A percentile compares a stretch with the other conserved stretches of the same genome.
Conservation (phyloP, 2,329 filamentous ascomycete genomes). For the Colletotrichum costaricense region DNA sequence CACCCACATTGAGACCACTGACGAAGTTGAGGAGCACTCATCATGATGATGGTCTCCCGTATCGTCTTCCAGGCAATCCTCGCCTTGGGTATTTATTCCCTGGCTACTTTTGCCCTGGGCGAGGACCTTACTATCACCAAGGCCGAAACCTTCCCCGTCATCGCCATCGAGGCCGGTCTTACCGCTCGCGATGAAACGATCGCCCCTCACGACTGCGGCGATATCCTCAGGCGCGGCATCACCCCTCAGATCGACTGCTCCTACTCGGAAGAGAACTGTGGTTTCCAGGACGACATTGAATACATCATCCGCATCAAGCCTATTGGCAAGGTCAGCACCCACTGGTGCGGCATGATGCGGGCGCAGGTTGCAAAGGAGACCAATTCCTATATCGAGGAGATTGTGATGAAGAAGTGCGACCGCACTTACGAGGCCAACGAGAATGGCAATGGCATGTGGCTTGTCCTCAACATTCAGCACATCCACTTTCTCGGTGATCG, state of each 20-base stretch:
- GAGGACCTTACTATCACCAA: not conserved
- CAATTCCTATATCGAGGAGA: not conserved
- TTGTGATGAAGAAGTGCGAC: slow-evolving; percentile 1
- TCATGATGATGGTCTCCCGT: not conserved
- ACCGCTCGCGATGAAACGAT: not conserved
- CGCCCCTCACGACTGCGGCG: slow-evolving; percentile 9
- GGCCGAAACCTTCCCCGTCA: not conserved
- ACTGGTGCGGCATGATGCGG: slow-evolving; percentile 20
- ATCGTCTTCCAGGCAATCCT: not conserved
- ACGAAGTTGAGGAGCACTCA: not conserved
- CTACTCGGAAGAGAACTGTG: slow-evolving; percentile 27
- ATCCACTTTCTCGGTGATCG: not conserved
- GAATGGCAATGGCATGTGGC: slow-evolving; percentile 13
- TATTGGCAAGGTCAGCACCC: slow-evolving; percentile 13
- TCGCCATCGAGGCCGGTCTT: not conserved
- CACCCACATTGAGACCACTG: not conserved
- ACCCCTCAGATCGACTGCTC: slow-evolving; percentile 22
- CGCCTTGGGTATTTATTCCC: not conserved
- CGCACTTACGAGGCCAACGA: slow-evolving; percentile 1
- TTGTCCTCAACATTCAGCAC: not conserved
- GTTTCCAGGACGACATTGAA: slow-evolving; percentile 20
- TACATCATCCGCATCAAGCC: slow-evolving; percentile 22
- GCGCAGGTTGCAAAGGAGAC: not conserved
- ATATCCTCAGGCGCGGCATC: slow-evolving; percentile 10
- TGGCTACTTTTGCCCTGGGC: not conserved